A percentile compares a stretch with the other conserved stretches of the same genome.
phyloP scores from a whole-genome alignment of 164 flowering plant genomes.

The Vitis vinifera region ASM3070453v1 NC_081813.1:1719001-1719500 shows the following conservation, averaged over 20 bases:
- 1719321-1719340: no score
- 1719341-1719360: no score
- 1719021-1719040: background rate
- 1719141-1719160: background rate
- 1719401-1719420: constrained; percentile 91
- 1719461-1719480: constrained; percentile 85
- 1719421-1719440: constrained; percentile 92
- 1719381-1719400: constrained; percentile 34
- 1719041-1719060: background rate
- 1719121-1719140: background rate
- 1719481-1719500: constrained; percentile 60
- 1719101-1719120: background rate
- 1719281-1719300: no score
- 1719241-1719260: no score
- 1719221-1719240: no score
- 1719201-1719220: background rate
- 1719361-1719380: background rate
- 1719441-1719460: constrained; percentile 94
- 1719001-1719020: background rate
- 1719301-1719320: no score
- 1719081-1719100: background rate
- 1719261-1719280: no score
- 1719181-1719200: background rate
- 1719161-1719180: background rate
- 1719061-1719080: background rate